Conservation (phyloP, 768 basidiomycete species). For the Mycena polygramma region DNA sequence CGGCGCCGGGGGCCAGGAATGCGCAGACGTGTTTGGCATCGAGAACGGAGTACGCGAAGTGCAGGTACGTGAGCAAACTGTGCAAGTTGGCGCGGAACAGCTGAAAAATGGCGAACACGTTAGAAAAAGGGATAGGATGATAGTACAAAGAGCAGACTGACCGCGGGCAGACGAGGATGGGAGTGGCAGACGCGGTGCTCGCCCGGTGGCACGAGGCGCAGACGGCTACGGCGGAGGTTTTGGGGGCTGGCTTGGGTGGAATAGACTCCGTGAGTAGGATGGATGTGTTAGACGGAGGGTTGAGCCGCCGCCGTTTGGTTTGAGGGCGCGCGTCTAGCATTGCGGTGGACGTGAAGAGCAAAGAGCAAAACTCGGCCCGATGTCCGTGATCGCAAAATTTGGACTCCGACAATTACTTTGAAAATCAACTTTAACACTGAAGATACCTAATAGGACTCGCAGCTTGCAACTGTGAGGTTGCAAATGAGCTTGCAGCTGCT, state of each 20-base stretch:
- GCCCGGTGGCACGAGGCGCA: conserved; percentile 41
- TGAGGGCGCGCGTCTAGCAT: conserved; percentile 26
- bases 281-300: not conserved
- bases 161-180: conserved; percentile 32
- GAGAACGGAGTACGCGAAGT: conserved; percentile 48
- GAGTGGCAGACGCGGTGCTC: not conserved
- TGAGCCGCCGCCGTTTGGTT: conserved; percentile 31
- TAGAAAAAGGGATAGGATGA: not conserved
- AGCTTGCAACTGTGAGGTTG: too few species aligned
- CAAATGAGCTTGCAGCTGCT: too few species aligned
- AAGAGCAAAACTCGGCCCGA: not conserved
- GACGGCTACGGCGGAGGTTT: not conserved
- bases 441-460: too few species aligned
- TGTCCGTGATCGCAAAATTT: not conserved
- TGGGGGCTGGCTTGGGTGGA: not conserved
- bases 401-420: too few species aligned
- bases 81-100: conserved; percentile 56
- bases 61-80: conserved; percentile 62
- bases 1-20: conserved; percentile 50
- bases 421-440: too few species aligned
- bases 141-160: not conserved
- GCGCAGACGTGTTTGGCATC: conserved; percentile 56
- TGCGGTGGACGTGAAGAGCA: not conserved
- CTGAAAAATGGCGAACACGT: conserved; percentile 43
- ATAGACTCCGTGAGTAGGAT: not conserved